A percentile compares a stretch with the other conserved stretches of the same genome.
These are phyloP conservation scores for Betula pendula DNA, from an alignment of 306 rosid species.

Conservation along the genomic window DNA sequence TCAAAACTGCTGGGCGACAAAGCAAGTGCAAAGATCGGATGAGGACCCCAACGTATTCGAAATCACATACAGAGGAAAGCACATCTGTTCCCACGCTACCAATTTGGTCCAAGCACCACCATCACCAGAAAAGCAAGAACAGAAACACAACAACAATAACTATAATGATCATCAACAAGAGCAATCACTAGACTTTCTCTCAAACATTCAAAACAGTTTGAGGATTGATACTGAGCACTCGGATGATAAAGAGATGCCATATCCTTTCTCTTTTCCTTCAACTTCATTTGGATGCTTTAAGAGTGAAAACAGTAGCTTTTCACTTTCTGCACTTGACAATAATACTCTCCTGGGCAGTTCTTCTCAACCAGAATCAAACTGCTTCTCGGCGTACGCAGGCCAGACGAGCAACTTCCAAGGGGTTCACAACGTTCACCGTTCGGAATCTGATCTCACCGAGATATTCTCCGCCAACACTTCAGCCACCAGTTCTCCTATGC, in stretches of 20 bases:
- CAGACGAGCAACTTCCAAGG: slow-evolving; percentile 41
- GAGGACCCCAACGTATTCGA: slow-evolving; percentile 74
- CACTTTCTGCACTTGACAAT: slow-evolving; percentile 36
- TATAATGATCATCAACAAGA: slow-evolving; percentile 15
- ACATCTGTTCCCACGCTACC: slow-evolving; percentile 69
- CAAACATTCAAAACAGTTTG: slow-evolving; percentile 25
- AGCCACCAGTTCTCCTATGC: slow-evolving; percentile 55
- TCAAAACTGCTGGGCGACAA: slow-evolving; percentile 79
- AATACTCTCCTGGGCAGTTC: slow-evolving; percentile 36
- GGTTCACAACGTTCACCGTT: slow-evolving; percentile 32
- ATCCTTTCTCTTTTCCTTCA: slow-evolving; percentile 62
- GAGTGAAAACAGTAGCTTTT: slow-evolving; percentile 29
- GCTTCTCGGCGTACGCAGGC: slow-evolving; percentile 40
- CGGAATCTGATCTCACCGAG: slow-evolving; percentile 54
- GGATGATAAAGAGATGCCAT: slow-evolving; percentile 39
- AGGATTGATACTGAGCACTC: slow-evolving; percentile 35
- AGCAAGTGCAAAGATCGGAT: slow-evolving; percentile 96
- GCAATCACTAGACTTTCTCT: slow-evolving; percentile 30
- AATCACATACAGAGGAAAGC: slow-evolving; percentile 77
- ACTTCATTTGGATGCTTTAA: slow-evolving; percentile 44
- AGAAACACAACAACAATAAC: slow-evolving; percentile 26
- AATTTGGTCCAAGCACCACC: slow-evolving; percentile 41
- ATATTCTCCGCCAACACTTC: slow-evolving; percentile 71
- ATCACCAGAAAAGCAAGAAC: slow-evolving; percentile 63
- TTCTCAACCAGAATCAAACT: slow-evolving; percentile 47